Conservation (phyloP, 2,329 filamentous ascomycete species). For the Aspergillus sp. region DNA sequence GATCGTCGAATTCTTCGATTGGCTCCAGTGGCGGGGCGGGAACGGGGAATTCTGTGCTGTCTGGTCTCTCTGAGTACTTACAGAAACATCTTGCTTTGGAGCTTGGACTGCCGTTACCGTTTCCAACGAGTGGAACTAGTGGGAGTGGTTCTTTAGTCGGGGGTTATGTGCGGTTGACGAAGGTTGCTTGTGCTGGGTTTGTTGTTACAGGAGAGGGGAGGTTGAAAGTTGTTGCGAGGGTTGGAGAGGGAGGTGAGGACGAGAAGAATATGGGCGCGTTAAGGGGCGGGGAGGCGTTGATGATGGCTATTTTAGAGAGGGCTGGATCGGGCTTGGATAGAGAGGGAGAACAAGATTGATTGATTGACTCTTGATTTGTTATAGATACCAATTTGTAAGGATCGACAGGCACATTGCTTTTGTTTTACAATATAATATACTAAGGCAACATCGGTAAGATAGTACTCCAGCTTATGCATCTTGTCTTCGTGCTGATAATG, state of each 20-base stretch:
- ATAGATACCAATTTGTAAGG: conserved; percentile 2
- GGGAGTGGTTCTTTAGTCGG: conserved; percentile 5
- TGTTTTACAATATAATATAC: neutral
- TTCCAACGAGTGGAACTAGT: neutral
- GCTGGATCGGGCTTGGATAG: conserved; percentile 19
- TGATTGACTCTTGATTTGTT: neutral
- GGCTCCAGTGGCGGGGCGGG: neutral
- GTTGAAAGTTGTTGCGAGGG: conserved; percentile 37
- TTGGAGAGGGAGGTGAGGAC: conserved; percentile 17
- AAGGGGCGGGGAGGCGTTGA: conserved; percentile 32
- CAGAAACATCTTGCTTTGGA: conserved; percentile 42
- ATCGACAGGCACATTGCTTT: neutral
- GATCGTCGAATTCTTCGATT: neutral
- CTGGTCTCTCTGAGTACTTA: conserved; percentile 36
- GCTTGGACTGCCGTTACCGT: conserved; percentile 28
- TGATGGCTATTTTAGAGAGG: conserved; percentile 31
- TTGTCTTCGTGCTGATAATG: neutral
- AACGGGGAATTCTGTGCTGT: conserved; percentile 20
- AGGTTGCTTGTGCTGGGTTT: conserved; percentile 41
- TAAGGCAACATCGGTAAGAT: neutral
- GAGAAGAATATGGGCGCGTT: conserved; percentile 24
- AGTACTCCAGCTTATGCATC: neutral
- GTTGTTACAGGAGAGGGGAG: conserved; percentile 39
- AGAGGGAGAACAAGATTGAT: neutral
- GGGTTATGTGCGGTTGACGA: conserved; percentile 36